Evolutionary conservation across 257 asterid genomes (phyloP).

Genomic region (Solanum acaule): DNA sequence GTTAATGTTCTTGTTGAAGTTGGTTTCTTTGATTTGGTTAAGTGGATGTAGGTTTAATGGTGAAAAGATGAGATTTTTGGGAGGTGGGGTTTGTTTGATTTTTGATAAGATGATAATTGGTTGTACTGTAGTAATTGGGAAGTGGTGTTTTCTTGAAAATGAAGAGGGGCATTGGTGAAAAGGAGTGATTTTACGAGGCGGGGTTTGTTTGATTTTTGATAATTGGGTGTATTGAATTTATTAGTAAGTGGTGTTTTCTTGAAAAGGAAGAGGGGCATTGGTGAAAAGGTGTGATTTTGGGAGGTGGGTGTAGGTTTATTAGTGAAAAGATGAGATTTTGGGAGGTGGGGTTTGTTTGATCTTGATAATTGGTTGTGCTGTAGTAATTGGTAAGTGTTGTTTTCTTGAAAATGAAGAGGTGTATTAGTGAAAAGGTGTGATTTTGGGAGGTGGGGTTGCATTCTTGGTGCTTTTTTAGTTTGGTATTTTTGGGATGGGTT

Average conservation of each 20-base stretch:
- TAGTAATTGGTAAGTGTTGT: constrained; percentile 28
- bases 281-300: constrained; percentile 3
- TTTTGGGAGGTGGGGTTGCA: constrained; percentile 38
- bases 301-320: background rate
- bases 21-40: background rate
- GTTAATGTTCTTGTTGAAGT: background rate
- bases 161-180: constrained; percentile 13
- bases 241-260: constrained; percentile 25
- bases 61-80: background rate
- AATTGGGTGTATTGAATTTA: constrained; percentile 12
- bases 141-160: constrained; percentile 11
- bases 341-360: background rate
- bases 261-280: constrained; percentile 13
- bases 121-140: constrained; percentile 28
- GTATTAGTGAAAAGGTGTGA: constrained; percentile 15
- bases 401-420: constrained; percentile 15
- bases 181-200: constrained; percentile 30
- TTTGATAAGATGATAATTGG: background rate
- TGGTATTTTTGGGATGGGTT: constrained; percentile 44
- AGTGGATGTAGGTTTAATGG: background rate
- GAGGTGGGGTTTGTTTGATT: background rate
- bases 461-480: constrained; percentile 5
- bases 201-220: constrained; percentile 11
- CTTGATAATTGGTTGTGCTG: constrained; percentile 7
- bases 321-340: background rate